Evolutionary conservation across 2,329 filamentous ascomycete species (phyloP).

Genomic region (Aspergillus ibericus): DNA sequence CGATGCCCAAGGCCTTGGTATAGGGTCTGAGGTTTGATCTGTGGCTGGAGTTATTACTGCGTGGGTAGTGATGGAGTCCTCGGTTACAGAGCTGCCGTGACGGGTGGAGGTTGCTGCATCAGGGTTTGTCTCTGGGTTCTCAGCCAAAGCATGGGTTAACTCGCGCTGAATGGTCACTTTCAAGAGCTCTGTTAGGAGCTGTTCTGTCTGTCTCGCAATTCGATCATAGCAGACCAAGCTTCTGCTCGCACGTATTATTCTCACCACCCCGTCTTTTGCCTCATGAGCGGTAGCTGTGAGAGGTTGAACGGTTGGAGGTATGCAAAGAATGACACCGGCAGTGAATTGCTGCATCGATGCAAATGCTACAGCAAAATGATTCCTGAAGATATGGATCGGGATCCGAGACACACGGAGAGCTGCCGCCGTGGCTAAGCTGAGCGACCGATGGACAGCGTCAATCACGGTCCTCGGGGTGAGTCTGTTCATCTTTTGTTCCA

Average conservation of each 20-base stretch:
- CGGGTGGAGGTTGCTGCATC: neutral
- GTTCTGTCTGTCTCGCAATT: conserved; percentile 1
- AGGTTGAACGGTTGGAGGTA: neutral
- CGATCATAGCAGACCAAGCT: neutral
- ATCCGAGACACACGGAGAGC: neutral
- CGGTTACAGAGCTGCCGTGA: neutral
- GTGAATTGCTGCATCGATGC: conserved; percentile 1
- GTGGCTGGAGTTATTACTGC: neutral
- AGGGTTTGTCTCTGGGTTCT: neutral
- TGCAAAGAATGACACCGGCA: neutral
- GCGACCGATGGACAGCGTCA: neutral
- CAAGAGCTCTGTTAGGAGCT: neutral
- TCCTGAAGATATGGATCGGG: neutral
- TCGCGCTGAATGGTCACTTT: neutral
- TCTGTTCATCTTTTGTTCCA: neutral
- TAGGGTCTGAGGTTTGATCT: neutral
- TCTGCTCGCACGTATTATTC: conserved; percentile 1
- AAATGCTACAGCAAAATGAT: neutral
- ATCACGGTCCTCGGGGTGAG: neutral
- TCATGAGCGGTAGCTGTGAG: neutral
- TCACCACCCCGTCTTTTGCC: neutral
- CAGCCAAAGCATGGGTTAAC: neutral
- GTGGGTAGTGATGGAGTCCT: neutral
- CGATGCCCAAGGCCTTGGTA: neutral
- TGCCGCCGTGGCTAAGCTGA: neutral